A percentile compares a stretch with the other conserved stretches of the same genome.
Conservation (phyloP, 2,329 filamentous ascomycete genomes). For the Tympanopsis confertula region DNA sequence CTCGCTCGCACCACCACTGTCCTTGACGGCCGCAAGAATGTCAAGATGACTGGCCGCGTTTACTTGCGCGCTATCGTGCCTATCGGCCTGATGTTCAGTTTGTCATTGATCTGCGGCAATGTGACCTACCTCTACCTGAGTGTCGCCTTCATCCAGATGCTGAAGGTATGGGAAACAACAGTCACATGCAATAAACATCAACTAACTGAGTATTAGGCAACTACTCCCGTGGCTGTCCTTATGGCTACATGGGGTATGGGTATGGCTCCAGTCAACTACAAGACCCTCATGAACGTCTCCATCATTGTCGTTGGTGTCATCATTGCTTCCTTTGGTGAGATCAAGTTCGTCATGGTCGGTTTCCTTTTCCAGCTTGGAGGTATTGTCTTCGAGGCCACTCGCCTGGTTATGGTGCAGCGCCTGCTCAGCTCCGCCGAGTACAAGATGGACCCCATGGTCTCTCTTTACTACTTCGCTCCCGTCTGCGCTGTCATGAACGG, state of each 20-base stretch:
- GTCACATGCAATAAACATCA: not conserved
- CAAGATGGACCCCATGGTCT: conserved; percentile 86
- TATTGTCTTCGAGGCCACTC: conserved; percentile 71
- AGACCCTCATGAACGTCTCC: conserved; percentile 83
- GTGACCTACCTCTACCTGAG: conserved; percentile 89
- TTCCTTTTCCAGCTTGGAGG: conserved; percentile 71
- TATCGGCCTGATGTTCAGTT: conserved; percentile 88
- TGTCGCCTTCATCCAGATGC: conserved; percentile 97
- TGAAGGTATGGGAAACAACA: conserved; percentile 59
- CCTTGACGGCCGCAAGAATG: conserved; percentile 86
- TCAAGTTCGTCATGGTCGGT: conserved; percentile 75
- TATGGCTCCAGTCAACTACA: conserved; percentile 71
- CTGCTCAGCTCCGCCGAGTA: conserved; percentile 72
- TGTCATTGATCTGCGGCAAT: conserved; percentile 94
- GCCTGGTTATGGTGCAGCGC: conserved; percentile 74
- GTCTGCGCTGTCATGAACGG: conserved; percentile 76
- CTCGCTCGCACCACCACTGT: conserved; percentile 80
- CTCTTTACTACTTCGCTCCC: conserved; percentile 81
- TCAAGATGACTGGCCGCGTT: conserved; percentile 92
- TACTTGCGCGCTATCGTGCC: conserved; percentile 90
- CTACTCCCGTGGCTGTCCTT: conserved; percentile 85
- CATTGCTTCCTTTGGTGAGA: conserved; percentile 89
- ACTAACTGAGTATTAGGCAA: conserved; percentile 51
- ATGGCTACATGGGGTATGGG: conserved; percentile 81
- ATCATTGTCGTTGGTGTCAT: conserved; percentile 90